phyloP scores from a whole-genome alignment of 371 early-diverging fungal species.

The Dichotomocladium elegans region DNA sequence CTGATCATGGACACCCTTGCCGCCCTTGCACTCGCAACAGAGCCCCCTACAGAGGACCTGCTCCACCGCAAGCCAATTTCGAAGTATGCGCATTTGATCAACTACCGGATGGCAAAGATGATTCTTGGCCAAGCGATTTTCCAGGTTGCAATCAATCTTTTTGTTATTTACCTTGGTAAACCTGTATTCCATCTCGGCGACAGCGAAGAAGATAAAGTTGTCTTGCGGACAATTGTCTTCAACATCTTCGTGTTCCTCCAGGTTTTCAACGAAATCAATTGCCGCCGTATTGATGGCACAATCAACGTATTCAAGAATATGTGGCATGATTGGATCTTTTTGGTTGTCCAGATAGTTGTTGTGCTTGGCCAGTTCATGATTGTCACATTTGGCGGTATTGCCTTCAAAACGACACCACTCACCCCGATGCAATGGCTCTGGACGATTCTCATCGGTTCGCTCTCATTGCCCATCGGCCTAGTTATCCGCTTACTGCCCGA shows the following conservation, averaged over 20 bases:
- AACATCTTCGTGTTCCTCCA: slow-evolving; percentile 95
- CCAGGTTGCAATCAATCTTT: slow-evolving; percentile 70
- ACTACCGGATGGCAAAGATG: slow-evolving; percentile 87
- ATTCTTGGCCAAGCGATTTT: slow-evolving; percentile 85
- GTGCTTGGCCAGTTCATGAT: slow-evolving; percentile 76
- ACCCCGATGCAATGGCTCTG: slow-evolving; percentile 76
- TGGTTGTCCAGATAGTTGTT: slow-evolving; percentile 68
- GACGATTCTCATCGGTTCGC: slow-evolving; percentile 67
- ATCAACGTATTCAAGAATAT: slow-evolving; percentile 87
- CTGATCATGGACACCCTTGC: slow-evolving; percentile 97
- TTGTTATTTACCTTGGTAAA: slow-evolving; percentile 58
- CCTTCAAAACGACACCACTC: slow-evolving; percentile 80
- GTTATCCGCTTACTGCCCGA: slow-evolving; percentile 75
- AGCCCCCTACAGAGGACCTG: slow-evolving; percentile 89
- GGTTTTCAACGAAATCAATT: slow-evolving; percentile 91
- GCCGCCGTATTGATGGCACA: slow-evolving; percentile 69
- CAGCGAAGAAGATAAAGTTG: slow-evolving; percentile 30
- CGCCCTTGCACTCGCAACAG: slow-evolving; percentile 96
- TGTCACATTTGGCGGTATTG: slow-evolving; percentile 86
- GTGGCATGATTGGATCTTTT: slow-evolving; percentile 73
- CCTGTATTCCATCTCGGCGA: slow-evolving; percentile 61
- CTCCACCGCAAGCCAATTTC: slow-evolving; percentile 78
- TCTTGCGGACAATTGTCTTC: slow-evolving; percentile 84
- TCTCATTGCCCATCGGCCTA: slow-evolving; percentile 87
- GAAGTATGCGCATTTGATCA: slow-evolving; percentile 80